Evolutionary conservation across 1,284 basidiomycete genomes (phyloP), one percentile per base, ranked within the genome.

Genomic region (Dichomitus squalens): DNA sequence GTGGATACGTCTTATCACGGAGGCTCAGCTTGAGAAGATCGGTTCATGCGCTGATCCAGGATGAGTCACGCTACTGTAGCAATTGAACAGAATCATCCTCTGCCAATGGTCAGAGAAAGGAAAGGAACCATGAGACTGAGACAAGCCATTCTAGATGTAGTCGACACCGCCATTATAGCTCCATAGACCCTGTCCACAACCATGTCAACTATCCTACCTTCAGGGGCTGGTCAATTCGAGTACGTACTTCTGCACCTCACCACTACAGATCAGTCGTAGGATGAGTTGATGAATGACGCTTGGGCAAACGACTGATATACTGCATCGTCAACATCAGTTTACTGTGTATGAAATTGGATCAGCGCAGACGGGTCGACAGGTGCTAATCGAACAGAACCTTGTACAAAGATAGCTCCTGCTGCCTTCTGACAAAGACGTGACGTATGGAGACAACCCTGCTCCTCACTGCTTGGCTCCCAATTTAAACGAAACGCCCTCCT

Each of bases 81-180:
- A 29, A 79, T 77, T 78, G 49, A 14, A 55, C 31, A 18, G 31
- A 2, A 31, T 6, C 33, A 34, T n/a, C n/a, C n/a, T 11, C 55
- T 18, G 18, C n/a, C 27, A 11, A 46, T 34, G 25, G 44, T 12
- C 35, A 40, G 12, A 6, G 16, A 16, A 16, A 23, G 35, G 29
- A 35, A 27, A 16, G 18, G 18, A 27, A 49, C 3, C 29, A 31
- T 44, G 4, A n/a, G n/a, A n/a, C 64, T 70, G 69, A 75, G n/a
- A n/a, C n/a, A n/a, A n/a, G n/a, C 83, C 81, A 49, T 79, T 73
- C 60, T 84, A 81, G 4, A 81, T 83, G 63, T 83, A 84, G 61
- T 82, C 82, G 43, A 83, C 65, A 12, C 82, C 82, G 12, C 81
- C 80, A 29, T 67, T 79, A 79, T 80, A 84, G 34, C 84, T 70